Base-by-base conservation (phyloP, 2,329 filamentous ascomycete species). In the Ustilaginoidea virens region DNA sequence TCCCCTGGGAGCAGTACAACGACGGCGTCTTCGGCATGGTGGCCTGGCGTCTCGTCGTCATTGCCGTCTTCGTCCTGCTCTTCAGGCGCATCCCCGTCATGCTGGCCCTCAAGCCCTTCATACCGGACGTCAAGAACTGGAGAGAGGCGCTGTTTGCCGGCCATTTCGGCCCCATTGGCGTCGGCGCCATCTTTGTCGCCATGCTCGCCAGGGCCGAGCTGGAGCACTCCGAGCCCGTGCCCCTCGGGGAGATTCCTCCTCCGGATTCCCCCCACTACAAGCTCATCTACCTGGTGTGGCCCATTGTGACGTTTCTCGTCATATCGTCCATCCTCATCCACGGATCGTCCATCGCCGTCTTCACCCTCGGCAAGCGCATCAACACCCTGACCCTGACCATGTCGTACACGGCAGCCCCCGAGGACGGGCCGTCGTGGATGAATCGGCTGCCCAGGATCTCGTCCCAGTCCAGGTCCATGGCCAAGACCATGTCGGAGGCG, bases 61-160 rank as follows among this genome's bases (percentile, higher is more conserved):
- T 98, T 40, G 81, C 83, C n/a, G 56, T 98, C 13, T 69, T 98
- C 34, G 86, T 98, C 38, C 76, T 98, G 29, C 73, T 98, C 38
- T 98, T 98, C 69, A 79, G 90, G 29, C 81, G 90, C 23, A 90
- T 98, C 17, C 90, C 90, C 3, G 74, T 93, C 52, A 96, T 98
- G 90, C 56, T 98, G 55, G 54, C 71, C 0, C 60, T 96, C 32
- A 96, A 96, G 48, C 87, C 90, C 0, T 37, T 94, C 5, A 96
- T 98, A 52, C 87, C 90, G 0, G 90, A 98, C 46, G 75, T 98
- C 43, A 96, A 94, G 56, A 96, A 87, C 1, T 98, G 90, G 87
- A 77, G 90, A 43, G 90, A 98, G 50, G 87, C 90, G 5, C 61
- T 94, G 1, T 98, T 98, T 48, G 90, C 90, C 11, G 90, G 90